phyloP scores from a whole-genome alignment of 305 asterid genomes.

The Solanum hybrid region DNA sequence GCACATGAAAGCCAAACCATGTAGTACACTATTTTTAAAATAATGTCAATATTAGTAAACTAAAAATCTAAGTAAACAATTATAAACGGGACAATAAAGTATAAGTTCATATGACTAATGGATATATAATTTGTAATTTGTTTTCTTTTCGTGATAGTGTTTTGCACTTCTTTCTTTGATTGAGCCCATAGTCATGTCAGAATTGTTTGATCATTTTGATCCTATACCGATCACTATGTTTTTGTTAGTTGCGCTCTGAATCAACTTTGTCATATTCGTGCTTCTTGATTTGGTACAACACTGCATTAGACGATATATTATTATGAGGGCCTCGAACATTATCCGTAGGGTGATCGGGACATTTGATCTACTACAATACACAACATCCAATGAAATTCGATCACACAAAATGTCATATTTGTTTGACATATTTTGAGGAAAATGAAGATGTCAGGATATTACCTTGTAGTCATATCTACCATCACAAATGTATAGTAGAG shows the following conservation, averaged over 20 bases:
- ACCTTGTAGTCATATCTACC: not conserved
- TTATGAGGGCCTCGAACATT: not conserved
- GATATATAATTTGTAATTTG: not conserved
- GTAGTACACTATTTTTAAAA: not conserved
- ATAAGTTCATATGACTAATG: not conserved
- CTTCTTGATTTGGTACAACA: not conserved
- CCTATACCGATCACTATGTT: not conserved
- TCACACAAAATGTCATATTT: not conserved
- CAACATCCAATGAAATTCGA: not conserved
- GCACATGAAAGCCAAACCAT: not conserved
- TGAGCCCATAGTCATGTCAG: not conserved
- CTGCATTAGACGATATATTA: not conserved
- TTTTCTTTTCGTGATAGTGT: not conserved
- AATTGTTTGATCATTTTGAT: not conserved
- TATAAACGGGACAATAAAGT: too few relatives aligned
- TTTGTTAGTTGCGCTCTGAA: not conserved
- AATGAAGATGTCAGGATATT: not conserved
- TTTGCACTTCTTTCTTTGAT: not conserved
- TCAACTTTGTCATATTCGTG: not conserved
- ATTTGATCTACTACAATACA: not conserved
- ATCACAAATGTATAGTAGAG: not conserved
- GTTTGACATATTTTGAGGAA: not conserved
- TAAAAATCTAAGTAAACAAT: too few relatives aligned
- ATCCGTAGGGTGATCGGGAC: not conserved
- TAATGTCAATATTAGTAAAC: not conserved